Evolutionary conservation across 2,329 filamentous ascomycete species (phyloP).

Genomic region (Cercospora beticola): DNA sequence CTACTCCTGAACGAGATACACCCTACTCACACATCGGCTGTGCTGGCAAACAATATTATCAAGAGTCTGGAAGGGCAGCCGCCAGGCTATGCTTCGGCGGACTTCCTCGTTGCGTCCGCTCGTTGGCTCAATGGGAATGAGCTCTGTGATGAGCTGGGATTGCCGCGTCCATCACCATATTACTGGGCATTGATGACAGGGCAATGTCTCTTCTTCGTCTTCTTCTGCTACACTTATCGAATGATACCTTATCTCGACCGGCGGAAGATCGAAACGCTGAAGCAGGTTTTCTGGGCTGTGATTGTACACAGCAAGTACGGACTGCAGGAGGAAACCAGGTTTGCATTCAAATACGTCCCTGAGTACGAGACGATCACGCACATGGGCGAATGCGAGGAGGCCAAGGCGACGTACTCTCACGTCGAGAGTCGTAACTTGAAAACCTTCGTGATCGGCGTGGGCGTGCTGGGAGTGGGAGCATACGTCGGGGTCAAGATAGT

Average conservation of each 20-base stretch:
- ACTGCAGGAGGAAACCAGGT: conserved; percentile 60
- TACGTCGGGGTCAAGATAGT: conserved; percentile 28
- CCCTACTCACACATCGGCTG: conserved; percentile 61
- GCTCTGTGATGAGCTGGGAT: conserved; percentile 59
- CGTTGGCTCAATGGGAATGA: conserved; percentile 69
- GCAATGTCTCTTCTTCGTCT: conserved; percentile 66
- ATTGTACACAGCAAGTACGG: conserved; percentile 65
- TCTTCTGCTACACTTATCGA: conserved; percentile 54
- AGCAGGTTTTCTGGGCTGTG: conserved; percentile 57
- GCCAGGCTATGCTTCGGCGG: conserved; percentile 63
- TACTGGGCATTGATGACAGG: conserved; percentile 62
- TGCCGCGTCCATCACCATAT: conserved; percentile 57
- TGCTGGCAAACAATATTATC: conserved; percentile 75
- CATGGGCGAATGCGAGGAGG: conserved; percentile 46
- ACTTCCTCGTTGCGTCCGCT: conserved; percentile 67
- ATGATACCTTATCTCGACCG: conserved; percentile 50
- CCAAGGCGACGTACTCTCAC: conserved; percentile 39
- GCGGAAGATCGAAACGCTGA: conserved; percentile 53
- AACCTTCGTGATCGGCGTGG: conserved; percentile 44
- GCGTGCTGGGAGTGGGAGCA: conserved; percentile 24
- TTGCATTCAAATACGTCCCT: conserved; percentile 53
- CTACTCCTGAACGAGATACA: conserved; percentile 65
- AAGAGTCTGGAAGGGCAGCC: conserved; percentile 64
- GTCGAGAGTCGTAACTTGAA: conserved; percentile 52
- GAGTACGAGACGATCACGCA: conserved; percentile 52